Percentiles rank a stretch among this genome's conserved stretches.
These are phyloP conservation scores for Hirsutella thompsonii DNA, from an alignment of 2,329 filamentous ascomycete species.

Conservation along the genomic window DNA sequence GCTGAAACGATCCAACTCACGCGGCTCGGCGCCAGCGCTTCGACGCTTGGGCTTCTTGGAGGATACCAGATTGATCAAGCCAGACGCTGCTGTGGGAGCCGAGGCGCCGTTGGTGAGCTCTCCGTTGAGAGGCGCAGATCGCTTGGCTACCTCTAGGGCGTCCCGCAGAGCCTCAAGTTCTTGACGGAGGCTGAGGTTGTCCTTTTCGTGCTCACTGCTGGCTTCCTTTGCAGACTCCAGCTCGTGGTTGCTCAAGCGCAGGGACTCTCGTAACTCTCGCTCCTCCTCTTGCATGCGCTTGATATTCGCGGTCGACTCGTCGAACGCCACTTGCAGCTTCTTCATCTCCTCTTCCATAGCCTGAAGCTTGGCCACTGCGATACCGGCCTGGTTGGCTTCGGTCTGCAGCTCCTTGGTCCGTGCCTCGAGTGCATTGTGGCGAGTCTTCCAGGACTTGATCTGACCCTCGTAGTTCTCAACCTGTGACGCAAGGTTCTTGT, in stretches of 20 bases:
- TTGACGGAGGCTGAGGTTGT: conserved; percentile 75
- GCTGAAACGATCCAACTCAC: conserved; percentile 82
- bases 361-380: conserved; percentile 77
- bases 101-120: conserved; percentile 26
- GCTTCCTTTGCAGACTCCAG: conserved; percentile 66
- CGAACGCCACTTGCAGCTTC: conserved; percentile 76
- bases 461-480: conserved; percentile 94
- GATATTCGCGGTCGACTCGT: conserved; percentile 81
- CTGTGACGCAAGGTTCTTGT: conserved; percentile 77
- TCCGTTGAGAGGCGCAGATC: conserved; percentile 63
- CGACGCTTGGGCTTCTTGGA: conserved; percentile 95
- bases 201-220: conserved; percentile 65
- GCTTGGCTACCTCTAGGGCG: conserved; percentile 77
- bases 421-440: conserved; percentile 80
- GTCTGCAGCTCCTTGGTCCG: conserved; percentile 88
- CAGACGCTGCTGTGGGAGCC: conserved; percentile 46
- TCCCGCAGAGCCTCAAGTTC: conserved; percentile 86
- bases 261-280: conserved; percentile 67
- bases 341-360: conserved; percentile 94
- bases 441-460: conserved; percentile 89
- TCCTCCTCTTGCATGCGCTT: conserved; percentile 94
- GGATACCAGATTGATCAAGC: conserved; percentile 91
- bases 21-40: conserved; percentile 77
- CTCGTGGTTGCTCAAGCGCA: conserved; percentile 68
- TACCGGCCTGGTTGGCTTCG: conserved; percentile 95